Percentiles rank a stretch among this genome's conserved stretches.
phyloP scores from a whole-genome alignment of 2,329 filamentous ascomycete genomes.

The Akanthomyces muscarius region DNA sequence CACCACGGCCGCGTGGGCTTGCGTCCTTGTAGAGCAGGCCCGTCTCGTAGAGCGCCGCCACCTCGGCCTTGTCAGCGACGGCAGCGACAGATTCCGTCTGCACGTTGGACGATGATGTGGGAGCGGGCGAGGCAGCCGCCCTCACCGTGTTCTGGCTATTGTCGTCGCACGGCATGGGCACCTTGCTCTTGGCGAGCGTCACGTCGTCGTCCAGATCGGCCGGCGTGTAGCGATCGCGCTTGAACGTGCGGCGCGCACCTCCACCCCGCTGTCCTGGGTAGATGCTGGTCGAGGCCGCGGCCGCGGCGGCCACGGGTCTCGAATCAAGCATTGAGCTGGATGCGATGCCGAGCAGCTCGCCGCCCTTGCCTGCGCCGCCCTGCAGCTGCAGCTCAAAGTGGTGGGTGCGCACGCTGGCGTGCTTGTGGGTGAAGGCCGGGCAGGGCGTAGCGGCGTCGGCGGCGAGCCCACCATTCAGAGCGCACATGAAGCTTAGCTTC shows the following conservation, averaged over 20 bases:
- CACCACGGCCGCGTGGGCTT: background rate
- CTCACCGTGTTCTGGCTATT: background rate
- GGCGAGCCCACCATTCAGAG: conserved; percentile 3
- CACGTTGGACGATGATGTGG: background rate
- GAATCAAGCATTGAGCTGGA: background rate
- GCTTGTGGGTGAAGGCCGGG: background rate
- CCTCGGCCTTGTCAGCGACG: conserved; percentile 1
- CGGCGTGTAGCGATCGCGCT: conserved; percentile 8
- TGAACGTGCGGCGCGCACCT: background rate
- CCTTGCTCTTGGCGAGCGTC: conserved; percentile 2
- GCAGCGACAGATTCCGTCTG: background rate
- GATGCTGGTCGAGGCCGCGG: background rate
- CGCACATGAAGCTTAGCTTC: conserved; percentile 1
- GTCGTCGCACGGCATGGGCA: conserved; percentile 8
- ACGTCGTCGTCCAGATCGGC: conserved; percentile 8
- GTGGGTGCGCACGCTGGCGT: conserved; percentile 6
- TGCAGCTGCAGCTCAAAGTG: conserved; percentile 7
- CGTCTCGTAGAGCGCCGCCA: background rate
- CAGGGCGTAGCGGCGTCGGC: background rate
- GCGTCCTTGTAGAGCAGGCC: conserved; percentile 3
- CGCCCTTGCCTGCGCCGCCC: background rate
- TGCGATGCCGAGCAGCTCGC: background rate
- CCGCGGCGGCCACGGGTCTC: background rate
- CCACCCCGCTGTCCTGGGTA: background rate
- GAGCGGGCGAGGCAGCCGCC: background rate